A percentile compares a stretch with the other conserved stretches of the same genome.
Evolutionary conservation across 495 filamentous ascomycete species (phyloP).

Genomic region (Penicillium bovifimosum): DNA sequence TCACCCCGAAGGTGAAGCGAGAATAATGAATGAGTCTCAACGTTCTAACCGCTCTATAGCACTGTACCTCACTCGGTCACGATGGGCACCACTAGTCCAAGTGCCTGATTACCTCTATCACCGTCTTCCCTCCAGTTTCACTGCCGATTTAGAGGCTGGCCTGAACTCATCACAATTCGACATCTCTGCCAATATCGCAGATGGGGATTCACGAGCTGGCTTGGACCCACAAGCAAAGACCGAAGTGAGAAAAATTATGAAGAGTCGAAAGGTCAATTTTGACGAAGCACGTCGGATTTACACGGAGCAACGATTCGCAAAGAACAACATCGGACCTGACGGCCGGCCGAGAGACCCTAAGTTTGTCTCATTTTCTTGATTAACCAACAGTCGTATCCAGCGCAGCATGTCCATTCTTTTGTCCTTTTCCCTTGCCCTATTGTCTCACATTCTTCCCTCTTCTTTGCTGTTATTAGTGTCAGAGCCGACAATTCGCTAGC

Average conservation of each 20-base stretch:
- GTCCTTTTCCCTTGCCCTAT: too few relatives aligned
- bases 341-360: conserved; percentile 88
- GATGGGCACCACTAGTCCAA: conserved; percentile 63
- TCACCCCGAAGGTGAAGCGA: neutral
- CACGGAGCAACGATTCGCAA: conserved; percentile 76
- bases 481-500: neutral
- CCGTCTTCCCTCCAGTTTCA: conserved; percentile 68
- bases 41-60: conserved; percentile 33
- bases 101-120: conserved; percentile 63
- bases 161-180: conserved; percentile 78
- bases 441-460: too few relatives aligned
- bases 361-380: conserved; percentile 85
- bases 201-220: conserved; percentile 69
- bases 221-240: conserved; percentile 72
- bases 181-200: conserved; percentile 68
- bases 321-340: conserved; percentile 82
- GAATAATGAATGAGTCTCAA: neutral
- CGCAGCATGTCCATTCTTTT: too few relatives aligned
- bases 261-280: conserved; percentile 65
- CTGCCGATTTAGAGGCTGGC: conserved; percentile 76
- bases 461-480: neutral
- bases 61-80: conserved; percentile 72
- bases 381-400: neutral
- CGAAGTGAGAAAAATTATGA: conserved; percentile 86
- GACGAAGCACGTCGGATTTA: conserved; percentile 86